Percentiles rank a stretch among this genome's conserved stretches.
phyloP scores from a whole-genome alignment of 2,329 filamentous ascomycete species.

The Ophiognomonia clavigignenti-juglandacearum region DNA sequence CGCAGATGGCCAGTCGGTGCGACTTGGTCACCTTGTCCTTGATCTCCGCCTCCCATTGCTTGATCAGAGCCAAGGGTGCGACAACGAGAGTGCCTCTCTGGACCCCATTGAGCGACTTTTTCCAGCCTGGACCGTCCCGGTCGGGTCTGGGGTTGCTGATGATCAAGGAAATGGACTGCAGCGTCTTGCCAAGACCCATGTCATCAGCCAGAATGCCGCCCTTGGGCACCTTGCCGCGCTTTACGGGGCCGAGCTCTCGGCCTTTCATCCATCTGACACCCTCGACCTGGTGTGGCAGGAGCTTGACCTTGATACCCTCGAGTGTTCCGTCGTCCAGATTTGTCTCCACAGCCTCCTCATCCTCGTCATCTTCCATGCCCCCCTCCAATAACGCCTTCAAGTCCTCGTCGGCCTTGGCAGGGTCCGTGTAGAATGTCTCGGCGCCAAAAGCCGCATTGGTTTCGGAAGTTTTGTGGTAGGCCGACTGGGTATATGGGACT shows the following conservation, averaged over 20 bases:
- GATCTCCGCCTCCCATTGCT: constrained; percentile 95
- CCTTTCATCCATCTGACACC: constrained; percentile 94
- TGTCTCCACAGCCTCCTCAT: constrained; percentile 40
- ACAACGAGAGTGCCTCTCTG: constrained; percentile 85
- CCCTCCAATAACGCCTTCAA: constrained; percentile 80
- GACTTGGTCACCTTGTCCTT: constrained; percentile 69
- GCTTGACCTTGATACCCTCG: constrained; percentile 78
- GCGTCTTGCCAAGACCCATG: constrained; percentile 94
- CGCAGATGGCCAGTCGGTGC: constrained; percentile 72
- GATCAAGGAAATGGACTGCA: constrained; percentile 87
- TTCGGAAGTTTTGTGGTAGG: constrained; percentile 10
- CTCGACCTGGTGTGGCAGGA: constrained; percentile 90
- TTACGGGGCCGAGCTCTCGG: constrained; percentile 81
- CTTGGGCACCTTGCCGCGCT: constrained; percentile 76
- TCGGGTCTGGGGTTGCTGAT: constrained; percentile 72
- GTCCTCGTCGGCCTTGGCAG: constrained; percentile 67
- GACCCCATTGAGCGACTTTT: constrained; percentile 63
- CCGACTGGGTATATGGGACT: constrained; percentile 28
- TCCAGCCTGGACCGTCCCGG: constrained; percentile 54
- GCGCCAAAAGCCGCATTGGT: constrained; percentile 27
- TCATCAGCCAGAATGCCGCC: constrained; percentile 95
- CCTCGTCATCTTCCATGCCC: constrained; percentile 70
- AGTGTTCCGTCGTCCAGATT: constrained; percentile 48
- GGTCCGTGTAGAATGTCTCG: constrained; percentile 62
- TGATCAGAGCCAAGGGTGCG: constrained; percentile 87